Evolutionary conservation across 345 rosid species (phyloP).

Genomic region (Populus simonii): DNA sequence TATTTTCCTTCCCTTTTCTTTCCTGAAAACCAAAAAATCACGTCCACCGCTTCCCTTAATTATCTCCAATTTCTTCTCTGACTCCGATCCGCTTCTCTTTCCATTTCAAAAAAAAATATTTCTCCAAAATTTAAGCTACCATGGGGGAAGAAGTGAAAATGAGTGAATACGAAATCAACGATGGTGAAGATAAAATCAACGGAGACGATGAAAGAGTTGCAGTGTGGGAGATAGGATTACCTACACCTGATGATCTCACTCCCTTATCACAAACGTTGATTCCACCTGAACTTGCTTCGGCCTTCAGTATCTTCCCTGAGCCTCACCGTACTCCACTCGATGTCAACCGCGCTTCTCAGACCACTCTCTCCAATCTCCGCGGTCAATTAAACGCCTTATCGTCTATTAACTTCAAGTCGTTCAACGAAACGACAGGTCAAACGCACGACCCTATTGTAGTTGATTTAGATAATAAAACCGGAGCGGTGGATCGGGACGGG

Average conservation of each 20-base stretch:
- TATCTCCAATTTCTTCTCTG: conserved; percentile 20
- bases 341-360: conserved; percentile 69
- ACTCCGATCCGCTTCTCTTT: conserved; percentile 7
- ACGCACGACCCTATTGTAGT: conserved; percentile 30
- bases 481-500: conserved; percentile 42
- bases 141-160: conserved; percentile 50
- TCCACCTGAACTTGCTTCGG: conserved; percentile 74
- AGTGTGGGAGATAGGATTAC: conserved; percentile 92
- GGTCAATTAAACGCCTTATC: conserved; percentile 27
- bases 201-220: conserved; percentile 56
- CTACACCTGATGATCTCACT: conserved; percentile 61
- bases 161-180: conserved; percentile 30
- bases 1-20: conserved; percentile 6
- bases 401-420: conserved; percentile 39
- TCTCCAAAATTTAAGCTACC: neutral
- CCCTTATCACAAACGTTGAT: conserved; percentile 67
- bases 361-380: conserved; percentile 56
- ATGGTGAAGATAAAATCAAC: neutral
- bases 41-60: conserved; percentile 23
- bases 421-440: conserved; percentile 21
- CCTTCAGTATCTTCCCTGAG: conserved; percentile 76
- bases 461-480: conserved; percentile 22
- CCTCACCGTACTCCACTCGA: conserved; percentile 51
- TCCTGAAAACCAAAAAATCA: conserved; percentile 12
- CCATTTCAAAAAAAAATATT: neutral